Evolutionary conservation across 169 alveolate genomes (phyloP), one percentile per base, ranked within the genome.

Genomic region (Theileria parva): DNA sequence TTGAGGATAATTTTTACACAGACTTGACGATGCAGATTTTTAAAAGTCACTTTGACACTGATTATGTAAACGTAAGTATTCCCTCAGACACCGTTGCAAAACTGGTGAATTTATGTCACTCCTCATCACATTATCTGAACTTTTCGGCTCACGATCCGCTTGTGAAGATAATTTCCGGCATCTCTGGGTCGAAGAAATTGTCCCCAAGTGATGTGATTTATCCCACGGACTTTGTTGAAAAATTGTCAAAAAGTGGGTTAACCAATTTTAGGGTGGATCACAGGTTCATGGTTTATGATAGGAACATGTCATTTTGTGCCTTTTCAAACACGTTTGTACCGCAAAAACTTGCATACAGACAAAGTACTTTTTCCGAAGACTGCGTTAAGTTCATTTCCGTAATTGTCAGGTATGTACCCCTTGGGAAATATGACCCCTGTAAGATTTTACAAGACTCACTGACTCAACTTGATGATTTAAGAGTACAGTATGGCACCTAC

Each of bases 251-350:
- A 50, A 77, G 81, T 50, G 37, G 13, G 57, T 61, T 2, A 39
- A 55, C 25, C 55, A 90, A 50, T 72, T 44, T 71, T 0, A 69
- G 77, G 32, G 63, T 91, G 25, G 93, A 91, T 27, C 86, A 69
- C 37, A 72, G 93, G 76, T 85, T 91, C 80, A 57, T 92, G 57
- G 70, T 76, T 60, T 77, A 79, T 48, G 95, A 92, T 75, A 81
- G 83, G 70, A 93, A 88, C 70, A 77, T 93, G 88, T 91, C 88
- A 51, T 85, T 92, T 51, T 92, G 95, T 74, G 80, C 81, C 44
- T 77, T 85, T 68, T 84, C 93, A 17, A 87, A 69, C 64, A 92
- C 89, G 9, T 94, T 94, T 23, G 89, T 93, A 79, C 96, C 96
- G 11, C 96, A 93, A 81, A 76, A 86, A 51, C 76, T 93, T 34